Base-by-base conservation (phyloP, 2,329 filamentous ascomycete genomes). In the Fusarium sp. region DNA sequence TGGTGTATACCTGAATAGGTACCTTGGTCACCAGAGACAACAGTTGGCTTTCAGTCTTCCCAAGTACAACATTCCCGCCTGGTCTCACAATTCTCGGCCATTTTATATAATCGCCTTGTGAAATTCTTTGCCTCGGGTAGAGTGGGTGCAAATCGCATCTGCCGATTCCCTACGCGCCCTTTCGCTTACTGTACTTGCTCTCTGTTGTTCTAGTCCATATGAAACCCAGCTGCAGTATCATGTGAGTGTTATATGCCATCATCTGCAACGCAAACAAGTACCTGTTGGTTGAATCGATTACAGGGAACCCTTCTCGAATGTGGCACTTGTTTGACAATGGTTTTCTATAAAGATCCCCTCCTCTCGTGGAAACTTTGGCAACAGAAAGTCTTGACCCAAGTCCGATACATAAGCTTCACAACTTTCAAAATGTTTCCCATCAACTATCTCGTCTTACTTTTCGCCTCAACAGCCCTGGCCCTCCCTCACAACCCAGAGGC, bases 251-350 rank as follows among this genome's bases (percentile, higher is more conserved):
- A 22, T 13, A 42, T 56, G 39, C 28, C 58, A 52, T 62, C 58
- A 71, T 51, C 42, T 32, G 51, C 44, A 55, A 60, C 62, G 32
- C 71, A 74, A 74, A 74, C 57, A 70, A 22, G 22, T 24, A 38
- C 32, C 18, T 39, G 30, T 34, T 45, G 20, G 34, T 39, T 28
- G n/a, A 26, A 34, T 57, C 48, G n/a, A 50, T 42, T 61, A 20
- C 13, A 41, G 32, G 18, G 32, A 51, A 48, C 44, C 32, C 15
- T 60, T 60, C 57, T 72, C 48, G 51, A 73, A 72, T 20, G 45
- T 58, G 22, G 54, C 44, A 66, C 52, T 44, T 28, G 34, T 51
- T 44, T 24, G 26, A 36, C 52, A 5, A 39, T 28, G 11, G n/a
- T 32, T 26, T n/a, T 44, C 30, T 60, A 72, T 60, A 74, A 68